These are phyloP conservation scores for Amphichorda felina DNA, from an alignment of 2,329 filamentous ascomycete genomes.

Conservation along the genomic window DNA sequence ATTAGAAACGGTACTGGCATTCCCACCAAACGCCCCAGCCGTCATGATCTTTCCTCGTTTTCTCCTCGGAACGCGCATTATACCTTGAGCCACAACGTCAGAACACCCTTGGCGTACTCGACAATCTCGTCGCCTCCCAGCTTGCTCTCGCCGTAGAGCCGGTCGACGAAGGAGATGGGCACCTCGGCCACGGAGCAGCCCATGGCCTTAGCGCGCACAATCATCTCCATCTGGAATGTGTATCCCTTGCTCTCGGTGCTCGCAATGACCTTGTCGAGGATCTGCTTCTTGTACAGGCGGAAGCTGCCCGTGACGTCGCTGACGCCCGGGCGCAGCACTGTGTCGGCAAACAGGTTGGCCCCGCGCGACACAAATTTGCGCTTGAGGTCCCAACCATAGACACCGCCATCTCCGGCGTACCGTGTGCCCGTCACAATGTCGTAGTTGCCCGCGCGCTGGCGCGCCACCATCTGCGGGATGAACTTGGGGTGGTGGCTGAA, in stretches of 20 bases:
- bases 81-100: slow-evolving; percentile 68
- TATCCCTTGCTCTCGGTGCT: slow-evolving; percentile 95
- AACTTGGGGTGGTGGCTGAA: slow-evolving; percentile 99
- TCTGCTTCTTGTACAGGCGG: slow-evolving; percentile 82
- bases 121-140: slow-evolving; percentile 91
- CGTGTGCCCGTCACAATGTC: slow-evolving; percentile 96
- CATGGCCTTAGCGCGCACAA: slow-evolving; percentile 94
- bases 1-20: slow-evolving; percentile 17
- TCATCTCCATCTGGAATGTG: slow-evolving; percentile 99
- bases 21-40: slow-evolving; percentile 16
- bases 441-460: slow-evolving; percentile 66
- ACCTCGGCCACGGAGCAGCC: slow-evolving; percentile 90
- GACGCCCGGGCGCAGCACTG: slow-evolving; percentile 82
- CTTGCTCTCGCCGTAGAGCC: slow-evolving; percentile 91
- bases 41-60: slow-evolving; percentile 9
- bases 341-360: slow-evolving; percentile 93
- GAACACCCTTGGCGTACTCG: slow-evolving; percentile 82
- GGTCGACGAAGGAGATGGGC: slow-evolving; percentile 91
- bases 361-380: slow-evolving; percentile 74
- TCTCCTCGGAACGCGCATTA: slow-evolving; percentile 18
- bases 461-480: slow-evolving; percentile 84
- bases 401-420: slow-evolving; percentile 80
- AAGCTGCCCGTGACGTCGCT: slow-evolving; percentile 95
- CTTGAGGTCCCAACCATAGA: slow-evolving; percentile 95
- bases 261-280: slow-evolving; percentile 74